Evolutionary conservation across 2,329 filamentous ascomycete genomes (phyloP), one percentile per base, ranked within the genome.

Genomic region (Colletotrichum neosansevieriae): DNA sequence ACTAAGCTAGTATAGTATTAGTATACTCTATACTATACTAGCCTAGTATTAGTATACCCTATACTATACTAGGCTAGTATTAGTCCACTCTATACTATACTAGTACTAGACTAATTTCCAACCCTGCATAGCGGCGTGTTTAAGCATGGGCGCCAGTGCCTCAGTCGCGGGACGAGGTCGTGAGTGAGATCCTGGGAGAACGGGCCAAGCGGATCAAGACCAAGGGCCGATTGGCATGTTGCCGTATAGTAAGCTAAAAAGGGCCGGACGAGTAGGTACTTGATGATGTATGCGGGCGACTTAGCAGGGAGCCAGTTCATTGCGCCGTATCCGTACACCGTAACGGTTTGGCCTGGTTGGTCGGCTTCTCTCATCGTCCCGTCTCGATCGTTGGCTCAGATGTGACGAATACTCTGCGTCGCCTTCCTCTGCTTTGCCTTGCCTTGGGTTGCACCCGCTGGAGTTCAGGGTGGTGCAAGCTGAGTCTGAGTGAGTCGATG

Each of bases 381-480:
- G 29, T 12, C 42, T 47, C 29, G 24, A n/a, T 58, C 29, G 40
- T 12, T 36, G 32, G 59, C 40, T 57, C 24, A 53, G 36, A 49
- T 15, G 45, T 36, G 24, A 32, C 21, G 38, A 17, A n/a, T n/a
- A n/a, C n/a, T n/a, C n/a, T n/a, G 49, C 17, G 29, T 51, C 15
- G 29, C 29, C 12, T 34, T 17, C 36, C 53, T 29, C 13, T 24
- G 19, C 13, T 24, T 60, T 17, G 17, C 44, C 29, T 57, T 15
- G 51, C 51, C 17, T n/a, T 67, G 44, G 47, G 50, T 54, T 57
- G 50, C 50, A 67, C 59, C 58, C 36, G 42, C 36, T 40, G 29
- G 29, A 38, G n/a, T 38, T 15, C 45, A 10, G 42, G 21, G 44
- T 53, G 29, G 59, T 53, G 64, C 59, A 64, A 58, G 65, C 53